Evolutionary conservation across 495 filamentous ascomycete genomes (phyloP).

Genomic region (Penicillium odoratum): DNA sequence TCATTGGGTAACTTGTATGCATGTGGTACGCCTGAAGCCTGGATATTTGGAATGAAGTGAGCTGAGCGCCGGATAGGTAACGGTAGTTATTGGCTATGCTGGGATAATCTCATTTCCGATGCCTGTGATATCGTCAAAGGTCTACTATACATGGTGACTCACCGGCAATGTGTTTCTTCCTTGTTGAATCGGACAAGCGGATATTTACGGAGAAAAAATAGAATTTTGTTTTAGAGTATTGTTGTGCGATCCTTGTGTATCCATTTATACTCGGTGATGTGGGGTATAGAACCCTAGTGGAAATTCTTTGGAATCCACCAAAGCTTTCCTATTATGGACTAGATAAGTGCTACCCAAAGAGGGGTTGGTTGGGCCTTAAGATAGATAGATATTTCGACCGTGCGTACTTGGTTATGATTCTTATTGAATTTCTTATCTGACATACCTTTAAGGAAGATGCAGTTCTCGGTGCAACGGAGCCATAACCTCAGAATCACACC

Average conservation of each 20-base stretch:
- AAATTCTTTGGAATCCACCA: not conserved
- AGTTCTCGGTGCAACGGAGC: no score
- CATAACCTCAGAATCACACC: no score
- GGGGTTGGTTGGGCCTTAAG: not conserved
- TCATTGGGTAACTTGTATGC: not conserved
- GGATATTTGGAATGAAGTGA: not conserved
- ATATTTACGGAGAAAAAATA: not conserved
- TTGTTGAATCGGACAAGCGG: not conserved
- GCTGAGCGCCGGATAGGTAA: not conserved
- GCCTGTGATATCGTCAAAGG: not conserved
- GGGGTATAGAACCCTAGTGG: not conserved
- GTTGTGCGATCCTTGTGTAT: not conserved
- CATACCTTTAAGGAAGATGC: no score
- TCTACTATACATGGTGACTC: not conserved
- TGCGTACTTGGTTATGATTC: no score
- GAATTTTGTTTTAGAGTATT: not conserved
- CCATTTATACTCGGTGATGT: not conserved
- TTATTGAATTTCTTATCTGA: no score
- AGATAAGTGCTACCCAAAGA: not conserved
- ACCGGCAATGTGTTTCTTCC: not conserved
- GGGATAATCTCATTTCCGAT: not conserved
- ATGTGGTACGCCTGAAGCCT: not conserved
- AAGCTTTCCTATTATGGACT: not conserved
- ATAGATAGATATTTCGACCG: not conserved
- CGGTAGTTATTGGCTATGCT: not conserved